Conservation (phyloP, 257 asterid species). For the Ballota nigra region DNA sequence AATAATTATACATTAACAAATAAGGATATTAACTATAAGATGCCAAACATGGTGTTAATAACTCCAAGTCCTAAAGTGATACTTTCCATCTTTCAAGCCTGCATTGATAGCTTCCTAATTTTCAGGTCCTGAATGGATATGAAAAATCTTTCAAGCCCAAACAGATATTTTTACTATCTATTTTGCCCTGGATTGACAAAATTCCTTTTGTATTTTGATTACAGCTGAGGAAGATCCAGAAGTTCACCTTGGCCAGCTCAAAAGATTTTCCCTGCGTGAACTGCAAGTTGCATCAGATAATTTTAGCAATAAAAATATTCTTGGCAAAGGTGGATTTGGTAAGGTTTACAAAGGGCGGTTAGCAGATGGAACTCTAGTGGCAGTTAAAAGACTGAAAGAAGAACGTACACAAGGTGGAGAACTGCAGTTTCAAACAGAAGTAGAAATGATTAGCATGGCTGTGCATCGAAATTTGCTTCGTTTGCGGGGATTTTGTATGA, state of each 20-base stretch:
- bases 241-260: conserved; percentile 90
- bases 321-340: conserved; percentile 87
- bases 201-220: conserved; percentile 15
- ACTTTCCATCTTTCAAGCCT: too few species aligned
- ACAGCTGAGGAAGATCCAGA: conserved; percentile 96
- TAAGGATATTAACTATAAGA: too few species aligned
- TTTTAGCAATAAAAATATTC: conserved; percentile 70
- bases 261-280: conserved; percentile 75
- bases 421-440: conserved; percentile 87
- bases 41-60: too few species aligned
- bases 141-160: too few species aligned
- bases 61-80: too few species aligned
- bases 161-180: too few species aligned
- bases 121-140: too few species aligned
- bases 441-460: conserved; percentile 91
- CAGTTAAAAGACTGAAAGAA: conserved; percentile 84
- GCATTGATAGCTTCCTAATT: too few species aligned
- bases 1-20: too few species aligned
- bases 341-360: conserved; percentile 90
- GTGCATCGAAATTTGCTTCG: conserved; percentile 86
- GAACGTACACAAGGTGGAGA: conserved; percentile 87
- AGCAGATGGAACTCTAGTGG: conserved; percentile 84
- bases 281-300: conserved; percentile 77
- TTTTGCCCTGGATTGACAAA: too few species aligned
- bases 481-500: conserved; percentile 86